phyloP scores from a whole-genome alignment of 192 early-diverging fungal genomes.

The Thamnidium elegans region DNA sequence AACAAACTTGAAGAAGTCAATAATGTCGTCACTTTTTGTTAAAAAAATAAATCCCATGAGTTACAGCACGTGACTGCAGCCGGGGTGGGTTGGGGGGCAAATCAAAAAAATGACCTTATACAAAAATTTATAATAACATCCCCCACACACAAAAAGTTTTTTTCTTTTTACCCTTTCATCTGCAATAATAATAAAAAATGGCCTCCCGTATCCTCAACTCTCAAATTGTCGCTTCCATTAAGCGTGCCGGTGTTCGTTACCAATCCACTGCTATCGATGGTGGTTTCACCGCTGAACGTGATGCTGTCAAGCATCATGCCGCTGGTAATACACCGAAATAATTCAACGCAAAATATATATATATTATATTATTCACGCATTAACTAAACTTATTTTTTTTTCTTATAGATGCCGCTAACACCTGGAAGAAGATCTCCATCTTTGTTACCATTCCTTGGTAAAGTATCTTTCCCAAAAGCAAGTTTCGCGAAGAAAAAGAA shows the following conservation, averaged over 20 bases:
- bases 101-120: no score
- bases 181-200: constrained; percentile 6
- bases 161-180: background rate
- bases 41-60: no score
- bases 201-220: constrained; percentile 4
- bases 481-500: background rate
- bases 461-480: background rate
- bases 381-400: background rate
- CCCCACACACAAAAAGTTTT: constrained; percentile 8
- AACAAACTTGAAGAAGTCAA: no score
- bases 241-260: constrained; percentile 34
- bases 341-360: no score
- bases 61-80: no score
- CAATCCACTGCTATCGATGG: constrained; percentile 13
- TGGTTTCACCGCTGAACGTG: constrained; percentile 27
- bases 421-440: constrained; percentile 40
- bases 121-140: no score
- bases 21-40: no score
- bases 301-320: constrained; percentile 37
- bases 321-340: constrained; percentile 23
- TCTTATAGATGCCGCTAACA: constrained; percentile 30
- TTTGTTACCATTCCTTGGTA: constrained; percentile 40
- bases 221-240: constrained; percentile 15
- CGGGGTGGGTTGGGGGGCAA: no score
- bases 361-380: no score